Conservation (phyloP, 140 eudicot genomes). For the Stevia rebaudiana region DNA sequence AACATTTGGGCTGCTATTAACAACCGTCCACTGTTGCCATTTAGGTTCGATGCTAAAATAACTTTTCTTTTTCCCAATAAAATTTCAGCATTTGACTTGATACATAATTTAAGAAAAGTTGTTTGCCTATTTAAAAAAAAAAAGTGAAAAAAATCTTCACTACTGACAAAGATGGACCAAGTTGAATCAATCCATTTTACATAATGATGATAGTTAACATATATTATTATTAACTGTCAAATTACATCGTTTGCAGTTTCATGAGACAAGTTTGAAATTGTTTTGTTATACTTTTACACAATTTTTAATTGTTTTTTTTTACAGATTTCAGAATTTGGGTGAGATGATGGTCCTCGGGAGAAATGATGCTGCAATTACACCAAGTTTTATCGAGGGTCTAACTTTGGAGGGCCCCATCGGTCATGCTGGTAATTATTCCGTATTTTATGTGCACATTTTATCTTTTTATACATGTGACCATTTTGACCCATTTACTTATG, state of each 20-base stretch:
- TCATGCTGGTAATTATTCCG: constrained; percentile 52
- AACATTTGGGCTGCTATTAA: constrained; percentile 98
- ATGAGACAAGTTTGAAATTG: neutral
- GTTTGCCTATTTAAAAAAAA: constrained; percentile 4
- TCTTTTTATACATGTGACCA: neutral
- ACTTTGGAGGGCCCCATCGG: constrained; percentile 93
- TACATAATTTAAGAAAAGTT: neutral
- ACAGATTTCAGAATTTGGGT: constrained; percentile 95
- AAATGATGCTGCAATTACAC: constrained; percentile 81
- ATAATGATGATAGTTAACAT: neutral
- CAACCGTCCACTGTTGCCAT: constrained; percentile 82
- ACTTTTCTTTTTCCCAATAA: neutral
- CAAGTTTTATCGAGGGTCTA: constrained; percentile 79
- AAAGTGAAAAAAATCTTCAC: neutral
- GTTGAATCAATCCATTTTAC: neutral
- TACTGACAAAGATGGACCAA: neutral
- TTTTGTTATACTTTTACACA: too few species aligned
- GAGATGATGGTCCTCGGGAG: constrained; percentile 99
- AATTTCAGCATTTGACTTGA: neutral
- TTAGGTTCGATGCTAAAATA: constrained; percentile 46
- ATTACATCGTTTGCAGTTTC: neutral
- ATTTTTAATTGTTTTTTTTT: neutral
- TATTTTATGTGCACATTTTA: neutral
- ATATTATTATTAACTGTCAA: constrained; percentile 1
- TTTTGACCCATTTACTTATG: constrained; percentile 4